Evolutionary conservation across 495 filamentous ascomycete genomes (phyloP), one percentile per base, ranked within the genome.

Genomic region (Clohesyomyces aquaticus): DNA sequence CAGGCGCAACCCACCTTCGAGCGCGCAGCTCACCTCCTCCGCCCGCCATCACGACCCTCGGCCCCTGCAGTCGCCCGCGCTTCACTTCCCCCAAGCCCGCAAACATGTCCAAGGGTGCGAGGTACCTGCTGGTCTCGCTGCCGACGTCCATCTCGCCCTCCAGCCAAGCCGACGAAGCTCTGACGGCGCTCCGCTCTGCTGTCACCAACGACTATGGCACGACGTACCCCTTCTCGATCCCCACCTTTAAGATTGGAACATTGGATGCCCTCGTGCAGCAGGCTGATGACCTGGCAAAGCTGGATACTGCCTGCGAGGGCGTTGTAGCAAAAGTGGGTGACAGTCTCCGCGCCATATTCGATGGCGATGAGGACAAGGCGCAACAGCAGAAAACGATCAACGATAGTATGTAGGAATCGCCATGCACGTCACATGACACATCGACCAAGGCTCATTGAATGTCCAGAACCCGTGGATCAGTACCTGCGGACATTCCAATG

Each of bases 191-290:
- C 29, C 84, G 84, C 65, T 72, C 87, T 48, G 89, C 90, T 12
- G 79, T 97, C 59, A 78, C 83, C 26, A 77, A 84, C 32, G 90
- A 96, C 56, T 86, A 89, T 71, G 92, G 89, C 69, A 85, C 85
- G 45, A 86, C 90, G 19, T 79, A 85, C 49, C 86, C 87, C 8
- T 97, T 97, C 71, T 75, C 83, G 12, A 90, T 98, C 62, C 94
- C 94, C 1, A 87, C 89, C 42, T 96, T 98, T 82, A 98, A 98
- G 79, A 96, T 98, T 75, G 94, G 94, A 53, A 96, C 94, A 0
- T 82, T 98, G 50, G 94, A 98, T 76, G 91, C 89, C 43, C 79
- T 98, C n/a, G 91, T 98, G 25, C 90, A 95, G 77, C 93, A 98
- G 73, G 94, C 94, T 38, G 94, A 98, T 73, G 93, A 96, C 71